phyloP scores from a whole-genome alignment of 805 yeast species.

The Nakazawaea siamensis region DNA sequence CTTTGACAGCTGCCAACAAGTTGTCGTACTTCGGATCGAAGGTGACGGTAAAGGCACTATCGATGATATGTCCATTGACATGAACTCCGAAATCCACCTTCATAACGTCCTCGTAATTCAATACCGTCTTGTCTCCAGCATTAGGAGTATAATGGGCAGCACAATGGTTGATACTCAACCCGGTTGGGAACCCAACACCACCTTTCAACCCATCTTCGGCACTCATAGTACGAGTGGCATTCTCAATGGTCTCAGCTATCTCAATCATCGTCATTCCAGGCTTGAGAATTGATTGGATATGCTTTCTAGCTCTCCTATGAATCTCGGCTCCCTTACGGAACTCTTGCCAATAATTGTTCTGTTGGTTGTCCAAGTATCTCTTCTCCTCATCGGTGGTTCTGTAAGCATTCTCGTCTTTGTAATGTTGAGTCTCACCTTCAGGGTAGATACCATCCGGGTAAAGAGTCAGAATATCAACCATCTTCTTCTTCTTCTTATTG shows the following conservation, averaged over 20 bases:
- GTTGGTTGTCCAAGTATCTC: slow-evolving; percentile 65
- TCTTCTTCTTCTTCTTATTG: slow-evolving; percentile 42
- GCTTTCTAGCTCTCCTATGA: slow-evolving; percentile 83
- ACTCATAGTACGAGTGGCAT: slow-evolving; percentile 68
- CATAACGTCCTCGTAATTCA: slow-evolving; percentile 85
- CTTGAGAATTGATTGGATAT: slow-evolving; percentile 62
- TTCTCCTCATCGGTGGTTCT: slow-evolving; percentile 84
- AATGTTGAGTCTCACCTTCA: slow-evolving; percentile 82
- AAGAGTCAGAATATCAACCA: slow-evolving; percentile 54
- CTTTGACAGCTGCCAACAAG: slow-evolving; percentile 77
- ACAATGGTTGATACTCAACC: slow-evolving; percentile 82
- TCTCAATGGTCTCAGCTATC: slow-evolving; percentile 83
- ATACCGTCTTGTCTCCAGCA: slow-evolving; percentile 79
- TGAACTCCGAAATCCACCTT: slow-evolving; percentile 97
- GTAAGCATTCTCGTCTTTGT: slow-evolving; percentile 58
- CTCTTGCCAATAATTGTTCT: slow-evolving; percentile 66
- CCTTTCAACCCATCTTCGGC: slow-evolving; percentile 62
- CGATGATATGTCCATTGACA: slow-evolving; percentile 88
- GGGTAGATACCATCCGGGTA: slow-evolving; percentile 74
- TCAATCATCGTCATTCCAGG: slow-evolving; percentile 93
- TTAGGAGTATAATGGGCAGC: slow-evolving; percentile 99
- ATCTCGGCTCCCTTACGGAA: slow-evolving; percentile 94
- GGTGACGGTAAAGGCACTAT: slow-evolving; percentile 89
- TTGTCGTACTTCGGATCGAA: slow-evolving; percentile 79
- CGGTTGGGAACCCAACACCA: slow-evolving; percentile 99